phyloP scores from a whole-genome alignment of 208 protist genomes.

The Trypanosoma avium region DNA sequence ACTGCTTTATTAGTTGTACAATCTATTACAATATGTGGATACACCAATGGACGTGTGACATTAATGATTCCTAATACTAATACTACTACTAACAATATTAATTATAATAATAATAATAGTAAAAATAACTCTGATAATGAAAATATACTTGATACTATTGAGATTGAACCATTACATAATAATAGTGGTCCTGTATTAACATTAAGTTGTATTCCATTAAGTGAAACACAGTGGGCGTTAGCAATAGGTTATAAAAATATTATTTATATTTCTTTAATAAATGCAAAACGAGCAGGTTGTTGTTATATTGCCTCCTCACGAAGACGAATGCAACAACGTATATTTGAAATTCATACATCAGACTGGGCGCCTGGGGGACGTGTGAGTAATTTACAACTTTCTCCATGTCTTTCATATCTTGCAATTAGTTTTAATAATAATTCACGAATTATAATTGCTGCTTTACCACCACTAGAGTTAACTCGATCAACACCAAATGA shows the following conservation, averaged over 20 bases:
- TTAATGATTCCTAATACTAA: too few relatives aligned
- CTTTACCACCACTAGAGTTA: constrained; percentile 20
- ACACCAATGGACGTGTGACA: constrained; percentile 34
- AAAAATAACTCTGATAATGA: background rate
- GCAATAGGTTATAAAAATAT: constrained; percentile 30
- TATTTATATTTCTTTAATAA: constrained; percentile 24
- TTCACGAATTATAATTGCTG: constrained; percentile 7
- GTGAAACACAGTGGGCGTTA: constrained; percentile 16
- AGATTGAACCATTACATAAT: constrained; percentile 8
- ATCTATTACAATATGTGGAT: constrained; percentile 28
- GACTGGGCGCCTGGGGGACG: background rate
- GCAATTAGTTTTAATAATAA: constrained; percentile 17
- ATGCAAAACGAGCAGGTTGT: too few relatives aligned
- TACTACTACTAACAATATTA: background rate
- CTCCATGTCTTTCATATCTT: constrained; percentile 13
- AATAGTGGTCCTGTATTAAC: constrained; percentile 21
- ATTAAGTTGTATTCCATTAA: constrained; percentile 21
- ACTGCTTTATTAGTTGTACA: constrained; percentile 13
- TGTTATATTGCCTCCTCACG: constrained; percentile 3
- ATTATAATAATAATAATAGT: too few relatives aligned
- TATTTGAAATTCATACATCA: background rate
- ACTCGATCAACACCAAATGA: background rate
- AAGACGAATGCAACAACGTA: constrained; percentile 3
- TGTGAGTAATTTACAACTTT: constrained; percentile 24
- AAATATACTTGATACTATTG: background rate